These are phyloP conservation scores for Russula earlei DNA, from an alignment of 768 basidiomycete genomes.

Conservation along the genomic window DNA sequence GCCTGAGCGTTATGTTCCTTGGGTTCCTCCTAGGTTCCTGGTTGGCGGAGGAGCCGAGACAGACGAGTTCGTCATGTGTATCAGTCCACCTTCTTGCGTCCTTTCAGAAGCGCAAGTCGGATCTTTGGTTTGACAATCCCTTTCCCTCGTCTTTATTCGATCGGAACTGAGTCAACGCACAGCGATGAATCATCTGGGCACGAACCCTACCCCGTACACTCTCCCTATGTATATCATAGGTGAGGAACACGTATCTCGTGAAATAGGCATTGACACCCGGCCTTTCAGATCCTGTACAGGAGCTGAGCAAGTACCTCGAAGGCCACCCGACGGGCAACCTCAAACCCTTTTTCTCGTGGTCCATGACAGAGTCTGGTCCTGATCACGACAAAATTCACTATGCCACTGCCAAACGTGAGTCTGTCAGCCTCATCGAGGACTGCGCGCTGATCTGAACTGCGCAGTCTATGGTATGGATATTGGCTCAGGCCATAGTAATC, in stretches of 20 bases:
- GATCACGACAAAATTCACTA: background rate
- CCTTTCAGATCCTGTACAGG: background rate
- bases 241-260: background rate
- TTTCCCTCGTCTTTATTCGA: too few relatives aligned
- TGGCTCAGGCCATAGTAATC: background rate
- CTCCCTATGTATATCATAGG: background rate
- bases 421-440: background rate
- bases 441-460: background rate
- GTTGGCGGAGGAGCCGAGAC: too few relatives aligned
- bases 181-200: too few relatives aligned
- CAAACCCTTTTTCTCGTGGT: background rate
- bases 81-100: too few relatives aligned
- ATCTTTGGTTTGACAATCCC: too few relatives aligned
- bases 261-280: background rate
- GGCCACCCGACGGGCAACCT: constrained; percentile 1
- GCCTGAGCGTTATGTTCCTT: too few relatives aligned
- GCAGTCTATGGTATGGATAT: background rate
- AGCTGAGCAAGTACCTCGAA: constrained; percentile 6
- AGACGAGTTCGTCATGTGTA: too few relatives aligned
- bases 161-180: too few relatives aligned
- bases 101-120: too few relatives aligned
- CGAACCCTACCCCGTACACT: background rate
- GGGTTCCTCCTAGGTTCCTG: too few relatives aligned
- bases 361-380: background rate
- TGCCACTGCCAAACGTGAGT: constrained; percentile 2